A percentile compares a stretch with the other conserved stretches of the same genome.
Evolutionary conservation across 2,329 filamentous ascomycete genomes (phyloP).

Genomic region (Aaosphaeria arxii): DNA sequence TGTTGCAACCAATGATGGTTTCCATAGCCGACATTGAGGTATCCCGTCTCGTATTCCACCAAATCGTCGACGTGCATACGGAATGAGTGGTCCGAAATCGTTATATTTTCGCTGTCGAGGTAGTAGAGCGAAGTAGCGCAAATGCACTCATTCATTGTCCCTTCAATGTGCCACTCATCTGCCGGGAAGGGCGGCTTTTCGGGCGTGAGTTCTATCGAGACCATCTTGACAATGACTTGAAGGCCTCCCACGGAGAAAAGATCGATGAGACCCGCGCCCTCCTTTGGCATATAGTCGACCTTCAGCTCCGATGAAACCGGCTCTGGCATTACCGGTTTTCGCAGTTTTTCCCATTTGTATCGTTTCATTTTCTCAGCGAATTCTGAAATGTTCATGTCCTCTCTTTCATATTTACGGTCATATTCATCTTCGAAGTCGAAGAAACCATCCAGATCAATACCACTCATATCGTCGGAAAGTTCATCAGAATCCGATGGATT

Average conservation of each 20-base stretch:
- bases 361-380: background rate
- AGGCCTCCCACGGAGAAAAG: conserved; percentile 39
- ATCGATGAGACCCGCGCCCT: background rate
- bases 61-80: background rate
- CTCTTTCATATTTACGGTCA: conserved; percentile 5
- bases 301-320: conserved; percentile 14
- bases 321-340: conserved; percentile 9
- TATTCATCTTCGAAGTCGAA: background rate
- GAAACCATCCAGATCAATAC: too few species aligned
- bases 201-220: conserved; percentile 56
- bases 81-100: conserved; percentile 31
- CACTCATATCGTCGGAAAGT: too few species aligned
- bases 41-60: background rate
- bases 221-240: conserved; percentile 61
- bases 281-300: background rate
- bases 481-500: too few species aligned
- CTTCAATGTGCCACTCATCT: conserved; percentile 51
- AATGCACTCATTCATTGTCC: conserved; percentile 58
- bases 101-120: conserved; percentile 59
- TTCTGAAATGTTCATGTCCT: background rate
- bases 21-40: background rate
- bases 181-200: conserved; percentile 53
- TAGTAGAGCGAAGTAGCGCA: conserved; percentile 61
- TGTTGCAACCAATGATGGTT: background rate
- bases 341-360: background rate